Base-by-base conservation (phyloP, 202 grass and related monocot genomes). In the Setaria italica region DNA sequence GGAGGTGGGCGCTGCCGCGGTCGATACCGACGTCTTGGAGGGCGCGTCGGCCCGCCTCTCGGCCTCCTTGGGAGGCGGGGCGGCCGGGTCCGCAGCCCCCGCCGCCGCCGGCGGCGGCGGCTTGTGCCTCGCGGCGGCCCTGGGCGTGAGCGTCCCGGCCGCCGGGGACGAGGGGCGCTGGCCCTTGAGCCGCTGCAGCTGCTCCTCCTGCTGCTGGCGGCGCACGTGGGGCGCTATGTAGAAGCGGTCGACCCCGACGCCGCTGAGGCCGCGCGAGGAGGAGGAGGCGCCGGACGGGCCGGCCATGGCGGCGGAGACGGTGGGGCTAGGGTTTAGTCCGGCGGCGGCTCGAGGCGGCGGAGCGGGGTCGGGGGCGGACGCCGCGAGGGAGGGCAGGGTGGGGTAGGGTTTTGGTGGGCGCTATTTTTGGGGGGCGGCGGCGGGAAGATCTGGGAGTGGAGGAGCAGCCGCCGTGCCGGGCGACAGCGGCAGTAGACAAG, bases 211-310 rank as follows among this genome's bases (percentile, higher is more conserved):
- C 77, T 93, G 89, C 77, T 87, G 88, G 82, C 89, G 89, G 41
- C 95, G 89, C 19, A 94, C 49, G 70, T 93, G 88, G 6, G 92
- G 95, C 69, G 95, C 78, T 51, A 50, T 85, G 78, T 98, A 98
- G 85, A 98, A 98, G 0, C 95, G 87, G 17, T 95, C 91, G 7
- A 83, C 67, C 6, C 70, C 73, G 57, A 71, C 90, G 11, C 73
- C 72, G 9, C 75, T 73, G 43, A 48, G 60, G 78, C 83, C 20
- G 32, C 92, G 90, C 32, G 89, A 58, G 53, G 69, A 76, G 19
- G 82, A 79, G 30, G 80, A 48, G 19, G 88, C 60, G 64, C 82
- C 79, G 60, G 86, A 62, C 1, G 80, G 68, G 41, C 68, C 80
- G 39, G 80, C 68, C 80, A 82, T 82, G 62, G 85, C 82, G 80